A percentile compares a stretch with the other conserved stretches of the same genome.
These are phyloP conservation scores for Podaxis sp. DNA, from an alignment of 768 basidiomycete species.

Conservation along the genomic window DNA sequence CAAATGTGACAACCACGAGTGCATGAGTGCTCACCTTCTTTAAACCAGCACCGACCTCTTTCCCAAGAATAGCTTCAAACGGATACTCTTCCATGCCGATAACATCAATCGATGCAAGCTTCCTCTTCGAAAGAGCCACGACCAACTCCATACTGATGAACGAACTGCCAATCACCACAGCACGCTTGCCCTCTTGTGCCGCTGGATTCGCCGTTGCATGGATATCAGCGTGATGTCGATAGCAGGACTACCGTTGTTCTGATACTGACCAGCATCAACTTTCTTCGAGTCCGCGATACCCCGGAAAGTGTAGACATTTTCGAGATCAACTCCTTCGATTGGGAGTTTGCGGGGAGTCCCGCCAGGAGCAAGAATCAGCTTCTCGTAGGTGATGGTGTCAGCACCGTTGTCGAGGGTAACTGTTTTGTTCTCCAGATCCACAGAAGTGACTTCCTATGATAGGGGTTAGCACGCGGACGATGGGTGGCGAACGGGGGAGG, in stretches of 20 bases:
- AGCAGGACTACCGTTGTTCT: background rate
- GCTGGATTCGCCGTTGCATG: constrained; percentile 28
- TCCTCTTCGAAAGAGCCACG: constrained; percentile 63
- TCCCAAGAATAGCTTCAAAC: constrained; percentile 78
- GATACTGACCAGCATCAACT: constrained; percentile 56
- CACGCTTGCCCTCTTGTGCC: constrained; percentile 65
- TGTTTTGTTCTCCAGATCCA: constrained; percentile 58
- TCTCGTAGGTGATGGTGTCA: constrained; percentile 63
- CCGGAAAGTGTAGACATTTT: constrained; percentile 76
- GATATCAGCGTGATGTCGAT: constrained; percentile 6
- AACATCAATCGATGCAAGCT: constrained; percentile 77
- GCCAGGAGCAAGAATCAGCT: constrained; percentile 77
- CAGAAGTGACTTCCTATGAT: constrained; percentile 58
- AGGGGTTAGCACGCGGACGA: background rate
- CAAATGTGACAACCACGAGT: background rate
- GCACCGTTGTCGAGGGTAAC: constrained; percentile 60
- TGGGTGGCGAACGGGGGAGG: background rate
- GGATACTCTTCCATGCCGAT: constrained; percentile 81
- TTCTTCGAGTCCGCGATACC: constrained; percentile 66
- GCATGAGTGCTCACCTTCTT: constrained; percentile 49
- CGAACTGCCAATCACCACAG: constrained; percentile 83
- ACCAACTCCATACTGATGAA: constrained; percentile 96
- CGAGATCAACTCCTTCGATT: constrained; percentile 66
- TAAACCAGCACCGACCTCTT: constrained; percentile 71
- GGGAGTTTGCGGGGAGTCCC: constrained; percentile 71